phyloP scores from a whole-genome alignment of 179 eudicot species.

The Carnegiea gigantea region DNA sequence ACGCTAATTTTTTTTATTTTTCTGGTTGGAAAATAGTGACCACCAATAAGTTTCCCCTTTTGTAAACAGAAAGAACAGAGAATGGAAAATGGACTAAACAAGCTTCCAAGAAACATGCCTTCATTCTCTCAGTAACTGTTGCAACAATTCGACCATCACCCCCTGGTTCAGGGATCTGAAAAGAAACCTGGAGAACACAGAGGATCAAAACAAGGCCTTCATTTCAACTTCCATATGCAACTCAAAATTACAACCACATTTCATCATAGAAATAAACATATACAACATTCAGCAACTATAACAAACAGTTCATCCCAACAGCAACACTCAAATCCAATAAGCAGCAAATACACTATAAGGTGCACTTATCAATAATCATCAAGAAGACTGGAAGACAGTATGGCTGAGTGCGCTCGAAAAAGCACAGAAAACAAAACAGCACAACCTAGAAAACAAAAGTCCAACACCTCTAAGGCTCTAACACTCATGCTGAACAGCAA shows the following conservation, averaged over 20 bases:
- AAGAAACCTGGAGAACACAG: constrained; percentile 29
- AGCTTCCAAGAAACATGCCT: constrained; percentile 30
- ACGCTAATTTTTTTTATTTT: no score
- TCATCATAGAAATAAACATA: not conserved
- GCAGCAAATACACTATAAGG: not conserved
- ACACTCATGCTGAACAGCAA: not conserved
- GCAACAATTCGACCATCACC: constrained; percentile 21
- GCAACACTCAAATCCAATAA: not conserved
- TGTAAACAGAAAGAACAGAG: no score
- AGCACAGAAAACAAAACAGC: not conserved
- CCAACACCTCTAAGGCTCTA: not conserved
- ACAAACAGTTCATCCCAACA: not conserved
- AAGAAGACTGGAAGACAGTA: not conserved
- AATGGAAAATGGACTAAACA: not conserved
- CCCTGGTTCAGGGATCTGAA: constrained; percentile 23
- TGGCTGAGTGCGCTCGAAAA: not conserved
- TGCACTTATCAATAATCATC: not conserved
- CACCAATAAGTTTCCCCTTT: not conserved
- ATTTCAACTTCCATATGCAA: not conserved
- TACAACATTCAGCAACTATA: not conserved
- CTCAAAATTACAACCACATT: not conserved
- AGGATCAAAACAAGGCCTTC: not conserved
- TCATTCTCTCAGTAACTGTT: constrained; percentile 33
- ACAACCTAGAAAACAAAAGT: not conserved
- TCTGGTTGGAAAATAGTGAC: not conserved